A percentile compares a stretch with the other conserved stretches of the same genome.
These are phyloP conservation scores for Logfia minima DNA, from an alignment of 129 eudicot species.

Conservation along the genomic window DNA sequence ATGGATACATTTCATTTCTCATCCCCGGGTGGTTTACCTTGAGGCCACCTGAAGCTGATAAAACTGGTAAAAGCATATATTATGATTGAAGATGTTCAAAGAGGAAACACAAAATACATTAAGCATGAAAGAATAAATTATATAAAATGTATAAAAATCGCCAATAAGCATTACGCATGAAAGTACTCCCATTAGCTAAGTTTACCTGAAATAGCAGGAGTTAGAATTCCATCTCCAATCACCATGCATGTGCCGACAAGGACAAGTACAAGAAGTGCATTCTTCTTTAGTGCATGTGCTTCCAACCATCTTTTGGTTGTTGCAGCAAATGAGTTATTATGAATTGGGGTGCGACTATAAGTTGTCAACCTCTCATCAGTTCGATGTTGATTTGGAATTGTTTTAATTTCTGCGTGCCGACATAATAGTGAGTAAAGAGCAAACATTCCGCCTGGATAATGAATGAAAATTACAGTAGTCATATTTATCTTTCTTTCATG, in stretches of 20 bases:
- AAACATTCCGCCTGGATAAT: conserved; percentile 12
- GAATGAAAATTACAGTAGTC: background rate
- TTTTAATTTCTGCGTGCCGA: conserved; percentile 4
- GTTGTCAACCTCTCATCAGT: conserved; percentile 8
- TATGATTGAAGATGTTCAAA: background rate
- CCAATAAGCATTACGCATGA: background rate
- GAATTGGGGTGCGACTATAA: conserved; percentile 11
- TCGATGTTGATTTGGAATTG: conserved; percentile 13
- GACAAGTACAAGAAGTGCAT: conserved; percentile 13
- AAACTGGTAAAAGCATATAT: background rate
- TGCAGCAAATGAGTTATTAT: conserved; percentile 16
- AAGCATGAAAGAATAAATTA: no score
- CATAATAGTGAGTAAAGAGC: conserved; percentile 17
- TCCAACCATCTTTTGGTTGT: conserved; percentile 15
- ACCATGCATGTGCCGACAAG: conserved; percentile 12
- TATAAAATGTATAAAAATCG: background rate
- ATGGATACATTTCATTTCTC: conserved; percentile 28
- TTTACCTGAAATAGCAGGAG: conserved; percentile 19
- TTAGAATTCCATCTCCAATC: conserved; percentile 17
- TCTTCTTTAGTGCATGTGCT: conserved; percentile 8
- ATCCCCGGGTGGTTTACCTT: conserved; percentile 11
- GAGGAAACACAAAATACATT: background rate
- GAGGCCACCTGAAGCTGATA: conserved; percentile 20
- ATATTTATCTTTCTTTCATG: background rate
- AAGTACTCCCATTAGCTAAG: background rate